phyloP scores from a whole-genome alignment of 176 grass and related monocot genomes.

The Saccharum officinarum region DNA sequence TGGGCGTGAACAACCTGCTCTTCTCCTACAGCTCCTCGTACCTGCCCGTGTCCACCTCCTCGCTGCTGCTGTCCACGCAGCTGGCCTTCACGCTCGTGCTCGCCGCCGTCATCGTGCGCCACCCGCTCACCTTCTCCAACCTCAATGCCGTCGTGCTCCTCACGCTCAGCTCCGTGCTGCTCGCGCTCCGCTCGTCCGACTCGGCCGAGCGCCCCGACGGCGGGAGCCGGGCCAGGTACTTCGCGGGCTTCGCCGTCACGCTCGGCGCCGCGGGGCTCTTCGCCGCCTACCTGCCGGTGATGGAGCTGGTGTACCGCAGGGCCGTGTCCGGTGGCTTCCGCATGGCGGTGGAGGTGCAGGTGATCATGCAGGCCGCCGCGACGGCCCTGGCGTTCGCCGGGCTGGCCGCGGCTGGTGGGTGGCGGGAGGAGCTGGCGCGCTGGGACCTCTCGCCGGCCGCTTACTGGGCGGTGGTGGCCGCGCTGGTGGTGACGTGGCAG shows the following conservation, averaged over 20 bases:
- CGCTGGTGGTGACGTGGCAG: conserved; percentile 77
- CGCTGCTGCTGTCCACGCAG: conserved; percentile 87
- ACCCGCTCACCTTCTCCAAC: conserved; percentile 80
- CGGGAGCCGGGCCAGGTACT: conserved; percentile 47
- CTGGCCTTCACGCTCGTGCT: conserved; percentile 87
- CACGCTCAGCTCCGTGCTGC: conserved; percentile 73
- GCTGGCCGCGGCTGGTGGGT: conserved; percentile 37
- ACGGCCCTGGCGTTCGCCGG: conserved; percentile 70
- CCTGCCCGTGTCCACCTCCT: conserved; percentile 93
- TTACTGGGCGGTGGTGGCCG: conserved; percentile 63
- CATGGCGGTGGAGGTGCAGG: conserved; percentile 87
- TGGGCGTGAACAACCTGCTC: conserved; percentile 93
- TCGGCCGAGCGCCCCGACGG: conserved; percentile 52
- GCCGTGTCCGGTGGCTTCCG: conserved; percentile 55
- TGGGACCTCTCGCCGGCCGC: conserved; percentile 58
- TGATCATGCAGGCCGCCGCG: conserved; percentile 83
- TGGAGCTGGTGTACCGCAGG: conserved; percentile 76
- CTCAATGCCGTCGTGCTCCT: conserved; percentile 89
- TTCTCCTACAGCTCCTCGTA: conserved; percentile 76
- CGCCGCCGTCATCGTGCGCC: conserved; percentile 72
- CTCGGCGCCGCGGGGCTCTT: conserved; percentile 86
- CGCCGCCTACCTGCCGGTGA: conserved; percentile 80
- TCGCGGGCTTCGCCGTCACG: conserved; percentile 64
- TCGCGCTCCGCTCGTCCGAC: conserved; percentile 59
- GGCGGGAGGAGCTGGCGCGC: conserved; percentile 37